Conservation (phyloP, 2,329 filamentous ascomycete species). For the Lachnellula suecica region DNA sequence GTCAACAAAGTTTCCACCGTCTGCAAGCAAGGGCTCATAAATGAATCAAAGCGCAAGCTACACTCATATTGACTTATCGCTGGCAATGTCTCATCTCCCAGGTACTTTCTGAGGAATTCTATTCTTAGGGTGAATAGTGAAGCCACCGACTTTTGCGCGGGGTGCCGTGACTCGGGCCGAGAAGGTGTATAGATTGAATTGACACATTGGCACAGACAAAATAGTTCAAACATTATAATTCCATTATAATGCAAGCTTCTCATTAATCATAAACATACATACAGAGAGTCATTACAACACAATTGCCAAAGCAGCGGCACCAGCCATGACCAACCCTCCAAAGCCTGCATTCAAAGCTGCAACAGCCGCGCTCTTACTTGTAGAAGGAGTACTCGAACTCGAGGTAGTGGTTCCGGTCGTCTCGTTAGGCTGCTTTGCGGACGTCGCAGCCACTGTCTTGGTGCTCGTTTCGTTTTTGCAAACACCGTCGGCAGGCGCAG, state of each 20-base stretch:
- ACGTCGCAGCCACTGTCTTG: conserved; percentile 34
- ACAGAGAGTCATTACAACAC: conserved; percentile 6
- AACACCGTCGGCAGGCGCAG: conserved; percentile 42
- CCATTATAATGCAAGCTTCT: background rate
- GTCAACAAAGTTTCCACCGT: too few species aligned
- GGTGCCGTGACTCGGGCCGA: too few species aligned
- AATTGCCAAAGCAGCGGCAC: conserved; percentile 4
- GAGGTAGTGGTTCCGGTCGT: conserved; percentile 3
- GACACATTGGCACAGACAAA: too few species aligned
- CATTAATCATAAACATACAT: background rate
- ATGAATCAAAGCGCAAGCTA: too few species aligned
- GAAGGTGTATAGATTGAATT: too few species aligned
- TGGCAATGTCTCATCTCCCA: too few species aligned
- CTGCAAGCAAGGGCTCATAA: too few species aligned
- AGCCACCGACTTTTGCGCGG: too few species aligned
- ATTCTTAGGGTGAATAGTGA: too few species aligned
- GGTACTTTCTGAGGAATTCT: too few species aligned
- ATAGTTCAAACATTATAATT: too few species aligned
- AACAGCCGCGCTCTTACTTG: conserved; percentile 5
- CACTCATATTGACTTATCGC: too few species aligned
- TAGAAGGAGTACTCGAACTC: background rate
- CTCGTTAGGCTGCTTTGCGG: conserved; percentile 12
- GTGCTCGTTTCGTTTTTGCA: conserved; percentile 60
- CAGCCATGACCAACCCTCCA: conserved; percentile 10
- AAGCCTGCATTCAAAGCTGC: background rate